A percentile compares a stretch with the other conserved stretches of the same genome.
These are phyloP conservation scores for Crucihimalaya himalaica DNA, from an alignment of 345 rosid species.

Conservation along the genomic window DNA sequence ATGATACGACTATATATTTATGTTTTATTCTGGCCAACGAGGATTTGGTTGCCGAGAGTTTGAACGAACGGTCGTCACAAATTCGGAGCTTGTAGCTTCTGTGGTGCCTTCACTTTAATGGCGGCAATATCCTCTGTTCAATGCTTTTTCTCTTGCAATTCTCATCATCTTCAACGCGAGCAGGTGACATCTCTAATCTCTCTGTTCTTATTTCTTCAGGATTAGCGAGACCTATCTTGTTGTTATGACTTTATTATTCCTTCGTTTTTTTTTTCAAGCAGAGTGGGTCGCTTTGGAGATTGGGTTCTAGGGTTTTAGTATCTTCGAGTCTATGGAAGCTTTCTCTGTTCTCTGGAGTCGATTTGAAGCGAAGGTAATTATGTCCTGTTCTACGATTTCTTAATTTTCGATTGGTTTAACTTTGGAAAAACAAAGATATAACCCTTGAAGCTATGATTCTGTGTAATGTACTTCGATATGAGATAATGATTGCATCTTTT, in stretches of 20 bases:
- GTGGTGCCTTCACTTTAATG: slow-evolving; percentile 33
- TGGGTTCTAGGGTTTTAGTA: slow-evolving; percentile 31
- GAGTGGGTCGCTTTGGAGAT: slow-evolving; percentile 39
- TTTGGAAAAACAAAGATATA: background rate
- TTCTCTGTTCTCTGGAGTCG: slow-evolving; percentile 17
- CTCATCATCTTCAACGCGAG: slow-evolving; percentile 11
- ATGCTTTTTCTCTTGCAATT: slow-evolving; percentile 27
- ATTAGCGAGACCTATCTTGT: background rate
- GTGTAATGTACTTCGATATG: slow-evolving; percentile 34
- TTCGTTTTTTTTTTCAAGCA: slow-evolving; percentile 9
- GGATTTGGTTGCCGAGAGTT: slow-evolving; percentile 38
- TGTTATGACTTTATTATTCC: background rate
- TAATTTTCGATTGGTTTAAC: background rate
- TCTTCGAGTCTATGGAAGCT: slow-evolving; percentile 24
- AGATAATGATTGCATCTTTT: slow-evolving; percentile 51
- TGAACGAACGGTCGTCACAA: slow-evolving; percentile 48
- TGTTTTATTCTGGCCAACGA: background rate
- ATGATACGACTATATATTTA: background rate
- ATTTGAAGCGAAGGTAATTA: slow-evolving; percentile 44
- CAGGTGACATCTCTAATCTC: slow-evolving; percentile 25
- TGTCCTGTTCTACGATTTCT: background rate
- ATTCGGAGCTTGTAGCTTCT: slow-evolving; percentile 11
- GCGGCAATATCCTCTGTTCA: slow-evolving; percentile 38
- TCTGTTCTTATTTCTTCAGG: background rate
- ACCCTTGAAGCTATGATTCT: background rate